Evolutionary conservation across 768 basidiomycete species (phyloP).

Genomic region (Trametes gibbosa): DNA sequence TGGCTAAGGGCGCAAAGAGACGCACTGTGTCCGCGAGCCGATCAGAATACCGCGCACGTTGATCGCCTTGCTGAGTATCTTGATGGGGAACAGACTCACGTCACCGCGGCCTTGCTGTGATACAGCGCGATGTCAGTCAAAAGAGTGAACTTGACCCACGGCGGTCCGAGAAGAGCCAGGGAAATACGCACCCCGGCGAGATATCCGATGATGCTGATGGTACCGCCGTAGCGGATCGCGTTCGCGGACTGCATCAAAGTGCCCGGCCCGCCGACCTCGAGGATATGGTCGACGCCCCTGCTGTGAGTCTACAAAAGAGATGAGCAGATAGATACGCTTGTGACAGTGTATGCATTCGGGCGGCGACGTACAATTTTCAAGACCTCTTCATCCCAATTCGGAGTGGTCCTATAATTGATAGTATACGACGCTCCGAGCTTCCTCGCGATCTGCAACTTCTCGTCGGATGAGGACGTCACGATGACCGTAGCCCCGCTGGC

Average conservation of each 20-base stretch:
- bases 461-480: conserved; percentile 63
- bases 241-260: conserved; percentile 46
- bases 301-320: conserved; percentile 25
- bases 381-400: conserved; percentile 58
- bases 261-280: conserved; percentile 54
- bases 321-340: too few relatives aligned
- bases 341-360: neutral
- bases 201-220: conserved; percentile 49
- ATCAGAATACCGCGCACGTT: conserved; percentile 51
- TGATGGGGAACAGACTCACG: conserved; percentile 17
- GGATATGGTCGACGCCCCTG: conserved; percentile 36
- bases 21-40: conserved; percentile 58
- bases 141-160: too few relatives aligned
- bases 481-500: conserved; percentile 64
- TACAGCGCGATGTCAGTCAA: too few relatives aligned
- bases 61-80: conserved; percentile 26
- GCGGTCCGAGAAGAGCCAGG: conserved; percentile 10
- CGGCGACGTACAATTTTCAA: conserved; percentile 38
- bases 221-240: conserved; percentile 40
- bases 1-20: conserved; percentile 11
- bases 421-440: conserved; percentile 51
- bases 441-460: conserved; percentile 52
- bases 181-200: conserved; percentile 39
- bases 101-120: conserved; percentile 15
- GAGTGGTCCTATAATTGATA: conserved; percentile 60